Percentiles rank a stretch among this genome's conserved stretches.
Conservation (phyloP, 2,329 filamentous ascomycete genomes). For the Botryotinia narcissicola region DNA sequence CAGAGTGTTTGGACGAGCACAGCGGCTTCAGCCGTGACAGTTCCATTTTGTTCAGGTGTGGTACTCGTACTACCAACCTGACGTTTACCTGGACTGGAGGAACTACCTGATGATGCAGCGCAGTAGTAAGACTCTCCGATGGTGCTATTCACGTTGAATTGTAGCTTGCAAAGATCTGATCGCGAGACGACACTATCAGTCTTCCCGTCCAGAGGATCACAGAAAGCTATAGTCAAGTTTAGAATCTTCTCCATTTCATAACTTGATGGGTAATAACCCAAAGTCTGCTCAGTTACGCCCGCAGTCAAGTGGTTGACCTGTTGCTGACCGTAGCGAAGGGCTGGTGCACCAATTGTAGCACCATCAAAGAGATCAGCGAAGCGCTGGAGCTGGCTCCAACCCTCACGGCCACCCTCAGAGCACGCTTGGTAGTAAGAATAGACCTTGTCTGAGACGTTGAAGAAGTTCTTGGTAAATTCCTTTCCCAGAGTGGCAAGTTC, state of each 20-base stretch:
- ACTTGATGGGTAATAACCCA: neutral
- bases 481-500: neutral
- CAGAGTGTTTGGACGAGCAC: neutral
- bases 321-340: neutral
- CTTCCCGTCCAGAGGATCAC: neutral
- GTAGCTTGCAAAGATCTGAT: neutral
- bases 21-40: neutral
- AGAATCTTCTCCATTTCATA: neutral
- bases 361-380: neutral
- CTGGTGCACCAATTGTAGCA: neutral
- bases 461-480: neutral
- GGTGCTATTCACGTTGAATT: neutral
- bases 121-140: neutral
- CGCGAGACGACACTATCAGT: neutral
- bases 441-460: neutral
- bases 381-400: neutral
- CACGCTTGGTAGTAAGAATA: neutral
- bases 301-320: neutral
- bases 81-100: neutral
- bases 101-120: neutral
- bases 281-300: neutral
- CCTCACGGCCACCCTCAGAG: neutral
- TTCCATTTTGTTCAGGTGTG: neutral
- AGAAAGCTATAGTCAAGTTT: neutral
- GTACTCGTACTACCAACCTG: neutral